Percentiles rank a stretch among this genome's conserved stretches.
Conservation (phyloP, 2,329 filamentous ascomycete genomes). For the Annulohypoxylon truncatum region DNA sequence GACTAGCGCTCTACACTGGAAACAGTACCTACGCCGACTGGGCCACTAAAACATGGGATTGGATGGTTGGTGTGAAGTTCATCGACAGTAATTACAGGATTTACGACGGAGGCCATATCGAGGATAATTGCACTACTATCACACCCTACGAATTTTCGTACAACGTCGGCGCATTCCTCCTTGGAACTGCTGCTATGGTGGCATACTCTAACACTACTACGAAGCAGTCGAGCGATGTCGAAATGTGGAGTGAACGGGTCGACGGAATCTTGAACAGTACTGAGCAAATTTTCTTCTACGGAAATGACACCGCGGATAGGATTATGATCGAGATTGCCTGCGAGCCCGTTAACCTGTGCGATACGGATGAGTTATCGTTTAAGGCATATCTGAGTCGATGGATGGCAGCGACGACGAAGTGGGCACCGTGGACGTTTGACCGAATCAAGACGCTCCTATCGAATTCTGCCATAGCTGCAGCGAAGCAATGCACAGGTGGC, state of each 20-base stretch:
- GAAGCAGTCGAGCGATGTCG: constrained; percentile 48
- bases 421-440: constrained; percentile 69
- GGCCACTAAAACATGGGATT: constrained; percentile 79
- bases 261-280: constrained; percentile 66
- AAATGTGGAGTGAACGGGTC: constrained; percentile 68
- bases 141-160: constrained; percentile 75
- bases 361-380: constrained; percentile 72
- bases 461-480: constrained; percentile 68
- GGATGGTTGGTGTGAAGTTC: constrained; percentile 69
- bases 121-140: constrained; percentile 67
- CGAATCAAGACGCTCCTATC: constrained; percentile 65
- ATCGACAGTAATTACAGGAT: constrained; percentile 70
- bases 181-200: constrained; percentile 76
- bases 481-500: constrained; percentile 68
- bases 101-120: constrained; percentile 70
- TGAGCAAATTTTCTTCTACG: constrained; percentile 66
- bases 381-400: constrained; percentile 72
- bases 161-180: constrained; percentile 74
- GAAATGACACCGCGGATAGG: constrained; percentile 56
- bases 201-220: constrained; percentile 63
- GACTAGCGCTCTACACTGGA: constrained; percentile 80
- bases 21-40: constrained; percentile 82
- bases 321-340: constrained; percentile 75
- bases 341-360: constrained; percentile 70
- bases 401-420: constrained; percentile 71